Evolutionary conservation across 495 filamentous ascomycete genomes (phyloP).

Genomic region (Xylaria curta): DNA sequence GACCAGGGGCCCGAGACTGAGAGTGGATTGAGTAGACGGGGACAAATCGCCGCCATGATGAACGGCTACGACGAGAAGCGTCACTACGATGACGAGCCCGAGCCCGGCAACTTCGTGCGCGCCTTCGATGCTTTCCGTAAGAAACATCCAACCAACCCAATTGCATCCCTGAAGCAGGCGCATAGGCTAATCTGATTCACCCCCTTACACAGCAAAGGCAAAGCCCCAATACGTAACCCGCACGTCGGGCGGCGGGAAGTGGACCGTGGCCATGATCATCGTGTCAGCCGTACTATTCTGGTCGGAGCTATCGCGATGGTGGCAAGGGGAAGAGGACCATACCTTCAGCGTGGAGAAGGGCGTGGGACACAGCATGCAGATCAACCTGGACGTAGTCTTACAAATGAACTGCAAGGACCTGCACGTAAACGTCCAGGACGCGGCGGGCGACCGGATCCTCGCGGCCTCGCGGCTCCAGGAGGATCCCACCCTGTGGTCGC

Average conservation of each 20-base stretch:
- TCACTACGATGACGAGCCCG: constrained; percentile 78
- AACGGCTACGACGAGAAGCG: constrained; percentile 67
- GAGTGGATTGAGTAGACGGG: neutral
- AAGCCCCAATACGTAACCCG: constrained; percentile 89
- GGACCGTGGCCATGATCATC: constrained; percentile 82
- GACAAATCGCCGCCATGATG: constrained; percentile 44
- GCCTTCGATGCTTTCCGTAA: constrained; percentile 98
- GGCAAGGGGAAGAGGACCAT: constrained; percentile 79
- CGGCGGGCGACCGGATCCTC: constrained; percentile 86
- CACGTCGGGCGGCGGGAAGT: constrained; percentile 85
- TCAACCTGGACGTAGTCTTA: constrained; percentile 95
- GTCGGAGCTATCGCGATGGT: constrained; percentile 82
- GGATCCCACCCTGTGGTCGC: constrained; percentile 78
- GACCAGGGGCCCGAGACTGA: neutral
- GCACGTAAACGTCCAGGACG: constrained; percentile 97
- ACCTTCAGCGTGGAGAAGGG: constrained; percentile 95
- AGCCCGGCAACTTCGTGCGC: constrained; percentile 69
- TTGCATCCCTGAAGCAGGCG: neutral
- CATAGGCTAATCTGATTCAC: constrained; percentile 35
- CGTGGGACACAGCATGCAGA: constrained; percentile 83
- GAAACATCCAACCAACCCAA: constrained; percentile 1
- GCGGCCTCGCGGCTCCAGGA: constrained; percentile 75
- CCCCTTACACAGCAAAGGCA: constrained; percentile 76
- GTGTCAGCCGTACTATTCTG: constrained; percentile 75
- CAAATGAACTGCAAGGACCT: constrained; percentile 87